Base-by-base conservation (phyloP, 1,284 basidiomycete genomes). In the Wolfiporia cocos region DNA sequence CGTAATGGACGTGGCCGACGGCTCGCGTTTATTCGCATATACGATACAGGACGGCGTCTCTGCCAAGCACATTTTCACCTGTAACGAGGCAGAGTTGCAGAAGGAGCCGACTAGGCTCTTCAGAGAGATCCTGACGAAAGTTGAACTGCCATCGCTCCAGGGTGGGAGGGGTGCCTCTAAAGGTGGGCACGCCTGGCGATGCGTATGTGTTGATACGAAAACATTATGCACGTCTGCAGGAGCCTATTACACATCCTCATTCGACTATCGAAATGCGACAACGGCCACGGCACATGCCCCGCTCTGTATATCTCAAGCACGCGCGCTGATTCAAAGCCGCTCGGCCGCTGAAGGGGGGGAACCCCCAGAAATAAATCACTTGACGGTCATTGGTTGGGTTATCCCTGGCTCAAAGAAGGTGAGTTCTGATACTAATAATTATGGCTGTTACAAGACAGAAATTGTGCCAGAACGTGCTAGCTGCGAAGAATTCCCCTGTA, bases 21-120 rank as follows among this genome's bases (percentile, higher is more conserved):
- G 52, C 6, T 58, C 65, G 49, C 56, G 58, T 12, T 52, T 52
- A 11, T 67, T 62, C 49, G 44, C 46, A 4, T 65, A 66, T 42
- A 21, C 29, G n/a, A 17, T 66, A 38, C 49, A 41, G n/a, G 43
- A 46, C 6, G 37, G 41, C 6, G 56, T 53, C 0, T 37, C 23
- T 3, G 47, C 63, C 22, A 57, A 57, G 23, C 69, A 69, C 33
- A n/a, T 70, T 30, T 69, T 67, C 49, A 69, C 67, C 3, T 58
- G 64, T 22, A 70, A 70, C 39, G 56, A 53, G n/a, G 44, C 51
- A 18, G 35, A 40, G 20, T 48, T 63, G 17, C 68, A 70, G 42
- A 39, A 38, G 34, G 54, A 58, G 5, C 57, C 68, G 1, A 54
- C 54, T 4, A 22, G 23, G 14, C 48, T 69, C 9, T 62, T 69